phyloP scores from a whole-genome alignment of 495 filamentous ascomycete genomes.

The Penicillium longicatenatum region DNA sequence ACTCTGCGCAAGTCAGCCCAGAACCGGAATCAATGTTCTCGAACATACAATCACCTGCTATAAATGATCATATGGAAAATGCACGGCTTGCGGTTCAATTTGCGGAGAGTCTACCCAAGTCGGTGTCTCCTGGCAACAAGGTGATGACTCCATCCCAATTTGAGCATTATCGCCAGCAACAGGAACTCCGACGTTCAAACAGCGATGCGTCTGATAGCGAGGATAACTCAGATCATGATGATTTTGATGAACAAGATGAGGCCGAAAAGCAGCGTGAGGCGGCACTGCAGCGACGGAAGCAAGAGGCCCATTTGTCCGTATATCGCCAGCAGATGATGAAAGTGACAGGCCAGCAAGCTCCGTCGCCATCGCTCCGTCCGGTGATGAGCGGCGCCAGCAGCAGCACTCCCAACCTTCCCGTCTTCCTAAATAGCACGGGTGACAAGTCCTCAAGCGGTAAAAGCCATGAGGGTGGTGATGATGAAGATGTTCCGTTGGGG shows the following conservation, averaged over 20 bases:
- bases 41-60: slow-evolving; percentile 28
- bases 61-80: slow-evolving; percentile 51
- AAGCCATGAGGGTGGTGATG: slow-evolving; percentile 71
- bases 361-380: slow-evolving; percentile 44
- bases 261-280: slow-evolving; percentile 70
- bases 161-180: slow-evolving; percentile 78
- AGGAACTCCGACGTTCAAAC: slow-evolving; percentile 62
- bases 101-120: slow-evolving; percentile 42
- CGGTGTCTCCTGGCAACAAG: slow-evolving; percentile 57
- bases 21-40: slow-evolving; percentile 24
- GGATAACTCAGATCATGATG: slow-evolving; percentile 47
- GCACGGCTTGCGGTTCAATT: slow-evolving; percentile 56
- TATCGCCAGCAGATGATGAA: slow-evolving; percentile 98
- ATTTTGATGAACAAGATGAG: slow-evolving; percentile 85
- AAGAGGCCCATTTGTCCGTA: slow-evolving; percentile 86
- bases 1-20: slow-evolving; percentile 16
- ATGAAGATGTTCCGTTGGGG: slow-evolving; percentile 85
- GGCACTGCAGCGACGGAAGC: slow-evolving; percentile 78
- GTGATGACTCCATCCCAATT: slow-evolving; percentile 91
- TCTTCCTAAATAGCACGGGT: slow-evolving; percentile 33
- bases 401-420: slow-evolving; percentile 48
- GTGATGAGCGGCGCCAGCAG: slow-evolving; percentile 42
- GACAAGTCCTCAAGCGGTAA: slow-evolving; percentile 47
- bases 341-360: slow-evolving; percentile 73
- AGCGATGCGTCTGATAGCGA: slow-evolving; percentile 52